Evolutionary conservation across 345 rosid genomes (phyloP).

Genomic region (Turritis glabra): DNA sequence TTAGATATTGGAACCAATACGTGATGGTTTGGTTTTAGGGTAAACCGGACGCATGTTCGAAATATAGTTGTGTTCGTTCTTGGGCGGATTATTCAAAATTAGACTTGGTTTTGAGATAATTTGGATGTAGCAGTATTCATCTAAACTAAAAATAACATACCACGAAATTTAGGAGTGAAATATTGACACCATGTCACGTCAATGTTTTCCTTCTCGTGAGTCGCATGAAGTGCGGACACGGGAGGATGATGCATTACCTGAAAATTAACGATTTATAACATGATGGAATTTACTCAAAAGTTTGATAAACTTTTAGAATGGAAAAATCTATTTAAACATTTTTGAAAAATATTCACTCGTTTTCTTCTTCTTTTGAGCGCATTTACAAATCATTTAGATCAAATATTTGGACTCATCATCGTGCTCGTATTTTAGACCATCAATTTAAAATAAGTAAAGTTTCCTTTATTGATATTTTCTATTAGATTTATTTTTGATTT

Average conservation of each 20-base stretch:
- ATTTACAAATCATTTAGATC: too few species aligned
- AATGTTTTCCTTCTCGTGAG: slow-evolving; percentile 58
- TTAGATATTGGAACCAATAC: background rate
- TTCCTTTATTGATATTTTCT: too few species aligned
- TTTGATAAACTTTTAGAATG: too few species aligned
- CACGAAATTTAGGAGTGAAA: slow-evolving; percentile 62
- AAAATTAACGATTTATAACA: background rate
- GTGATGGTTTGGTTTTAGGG: background rate
- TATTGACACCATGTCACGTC: slow-evolving; percentile 65
- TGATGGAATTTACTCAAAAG: too few species aligned
- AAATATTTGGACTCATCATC: too few species aligned
- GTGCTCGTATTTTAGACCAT: too few species aligned
- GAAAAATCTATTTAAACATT: too few species aligned
- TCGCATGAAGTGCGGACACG: slow-evolving; percentile 78
- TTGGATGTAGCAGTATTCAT: background rate
- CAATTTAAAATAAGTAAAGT: too few species aligned
- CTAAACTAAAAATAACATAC: slow-evolving; percentile 42
- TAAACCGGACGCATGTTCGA: background rate
- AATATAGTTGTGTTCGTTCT: background rate
- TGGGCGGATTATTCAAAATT: background rate
- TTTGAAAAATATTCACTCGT: too few species aligned
- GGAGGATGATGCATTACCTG: slow-evolving; percentile 89
- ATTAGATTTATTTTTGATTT: too few species aligned
- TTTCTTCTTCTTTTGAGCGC: too few species aligned
- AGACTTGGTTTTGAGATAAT: background rate